Evolutionary conservation across 306 rosid genomes (phyloP).

Genomic region (Cucurbita ficifolia): DNA sequence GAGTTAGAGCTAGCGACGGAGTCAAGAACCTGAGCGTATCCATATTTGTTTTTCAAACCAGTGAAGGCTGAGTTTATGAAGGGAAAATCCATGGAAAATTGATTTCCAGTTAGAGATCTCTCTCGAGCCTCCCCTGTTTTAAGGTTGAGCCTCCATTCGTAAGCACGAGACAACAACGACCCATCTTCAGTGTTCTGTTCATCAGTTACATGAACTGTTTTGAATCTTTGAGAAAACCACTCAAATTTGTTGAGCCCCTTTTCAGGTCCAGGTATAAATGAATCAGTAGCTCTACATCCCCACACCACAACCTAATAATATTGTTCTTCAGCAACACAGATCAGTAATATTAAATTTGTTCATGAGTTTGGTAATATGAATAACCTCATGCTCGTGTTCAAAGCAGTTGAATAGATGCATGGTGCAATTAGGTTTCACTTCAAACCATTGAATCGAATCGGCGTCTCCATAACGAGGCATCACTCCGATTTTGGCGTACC

Average conservation of each 20-base stretch:
- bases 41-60: slow-evolving; percentile 38
- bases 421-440: slow-evolving; percentile 47
- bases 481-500: slow-evolving; percentile 50
- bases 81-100: slow-evolving; percentile 49
- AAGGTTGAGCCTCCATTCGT: slow-evolving; percentile 61
- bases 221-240: slow-evolving; percentile 14
- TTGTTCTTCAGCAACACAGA: too few relatives aligned
- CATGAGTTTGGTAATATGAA: too few relatives aligned
- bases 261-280: slow-evolving; percentile 40
- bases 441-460: slow-evolving; percentile 48
- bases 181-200: not conserved
- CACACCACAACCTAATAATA: slow-evolving; percentile 45
- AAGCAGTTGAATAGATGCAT: slow-evolving; percentile 55
- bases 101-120: slow-evolving; percentile 19
- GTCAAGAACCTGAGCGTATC: slow-evolving; percentile 43
- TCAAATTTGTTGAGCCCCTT: slow-evolving; percentile 17
- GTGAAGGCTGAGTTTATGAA: slow-evolving; percentile 30
- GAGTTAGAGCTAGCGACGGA: slow-evolving; percentile 19
- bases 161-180: slow-evolving; percentile 18
- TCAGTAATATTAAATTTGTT: too few relatives aligned
- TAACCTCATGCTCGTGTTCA: slow-evolving; percentile 46
- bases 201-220: not conserved
- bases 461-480: slow-evolving; percentile 66
- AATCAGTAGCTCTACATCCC: slow-evolving; percentile 61
- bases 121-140: slow-evolving; percentile 34